Percentiles rank a stretch among this genome's conserved stretches.
Conservation (phyloP, 352 stramenopile genomes). For the Pythium dissotocum region DNA sequence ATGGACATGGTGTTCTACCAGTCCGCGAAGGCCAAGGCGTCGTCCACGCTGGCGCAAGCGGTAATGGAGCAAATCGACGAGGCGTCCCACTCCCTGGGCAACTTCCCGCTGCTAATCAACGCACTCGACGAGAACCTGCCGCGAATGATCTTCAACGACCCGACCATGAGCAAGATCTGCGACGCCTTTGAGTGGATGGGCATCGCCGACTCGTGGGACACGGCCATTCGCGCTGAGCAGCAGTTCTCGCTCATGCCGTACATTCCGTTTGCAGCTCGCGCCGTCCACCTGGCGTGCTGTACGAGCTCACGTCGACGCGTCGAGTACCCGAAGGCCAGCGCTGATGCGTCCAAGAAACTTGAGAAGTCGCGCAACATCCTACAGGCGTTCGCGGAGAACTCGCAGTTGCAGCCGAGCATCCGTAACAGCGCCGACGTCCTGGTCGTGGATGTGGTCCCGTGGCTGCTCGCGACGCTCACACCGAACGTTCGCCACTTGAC, state of each 20-base stretch:
- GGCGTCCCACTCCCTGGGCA: constrained; percentile 70
- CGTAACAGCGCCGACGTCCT: constrained; percentile 60
- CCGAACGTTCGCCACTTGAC: constrained; percentile 66
- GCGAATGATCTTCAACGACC: constrained; percentile 89
- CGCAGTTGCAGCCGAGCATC: constrained; percentile 57
- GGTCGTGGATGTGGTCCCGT: constrained; percentile 75
- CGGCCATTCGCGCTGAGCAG: constrained; percentile 55
- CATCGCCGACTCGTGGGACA: constrained; percentile 74
- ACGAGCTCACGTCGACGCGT: constrained; percentile 70
- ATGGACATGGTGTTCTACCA: constrained; percentile 82
- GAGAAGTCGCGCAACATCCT: constrained; percentile 74
- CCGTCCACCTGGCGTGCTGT: constrained; percentile 69
- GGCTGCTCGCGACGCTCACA: constrained; percentile 63
- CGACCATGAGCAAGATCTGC: constrained; percentile 84
- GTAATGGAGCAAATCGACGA: constrained; percentile 61
- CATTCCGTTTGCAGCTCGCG: constrained; percentile 69
- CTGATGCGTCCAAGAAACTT: constrained; percentile 53
- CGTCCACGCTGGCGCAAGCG: constrained; percentile 17
- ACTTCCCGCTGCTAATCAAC: constrained; percentile 78
- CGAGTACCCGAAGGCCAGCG: constrained; percentile 68
- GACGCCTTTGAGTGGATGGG: constrained; percentile 84
- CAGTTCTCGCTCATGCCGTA: constrained; percentile 74
- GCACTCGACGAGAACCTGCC: constrained; percentile 90
- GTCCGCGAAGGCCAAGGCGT: constrained; percentile 36
- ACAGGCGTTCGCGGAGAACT: constrained; percentile 59